These are phyloP conservation scores for Aspergillus fumigatiaffinis DNA, from an alignment of 2,329 filamentous ascomycete species.

Conservation along the genomic window DNA sequence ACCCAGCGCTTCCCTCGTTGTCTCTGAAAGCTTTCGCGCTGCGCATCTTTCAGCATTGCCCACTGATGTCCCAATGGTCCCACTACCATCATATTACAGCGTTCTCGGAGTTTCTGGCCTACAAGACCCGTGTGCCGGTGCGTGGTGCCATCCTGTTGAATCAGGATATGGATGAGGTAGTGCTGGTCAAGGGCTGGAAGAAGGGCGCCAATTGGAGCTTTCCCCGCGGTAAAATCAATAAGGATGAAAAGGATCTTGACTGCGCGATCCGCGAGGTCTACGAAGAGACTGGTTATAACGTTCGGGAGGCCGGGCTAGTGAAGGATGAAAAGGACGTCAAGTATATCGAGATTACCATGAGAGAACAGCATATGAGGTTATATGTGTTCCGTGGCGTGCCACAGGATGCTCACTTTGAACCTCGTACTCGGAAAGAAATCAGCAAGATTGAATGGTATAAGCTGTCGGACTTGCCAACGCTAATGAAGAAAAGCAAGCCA, in stretches of 20 bases:
- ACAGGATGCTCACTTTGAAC: slow-evolving; percentile 81
- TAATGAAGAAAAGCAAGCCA: slow-evolving; percentile 65
- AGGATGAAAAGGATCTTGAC: slow-evolving; percentile 88
- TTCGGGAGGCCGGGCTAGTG: slow-evolving; percentile 71
- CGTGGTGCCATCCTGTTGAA: slow-evolving; percentile 92
- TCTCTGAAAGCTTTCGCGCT: slow-evolving; percentile 80
- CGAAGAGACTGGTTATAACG: slow-evolving; percentile 91
- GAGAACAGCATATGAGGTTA: slow-evolving; percentile 86
- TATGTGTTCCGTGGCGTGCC: slow-evolving; percentile 90
- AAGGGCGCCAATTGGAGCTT: slow-evolving; percentile 96
- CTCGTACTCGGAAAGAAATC: slow-evolving; percentile 92
- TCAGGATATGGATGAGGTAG: slow-evolving; percentile 85
- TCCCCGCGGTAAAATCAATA: slow-evolving; percentile 95
- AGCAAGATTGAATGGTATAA: slow-evolving; percentile 96
- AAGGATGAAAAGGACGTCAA: slow-evolving; percentile 68
- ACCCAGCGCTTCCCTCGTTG: slow-evolving; percentile 80
- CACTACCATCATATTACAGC: slow-evolving; percentile 73
- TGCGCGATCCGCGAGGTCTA: slow-evolving; percentile 93
- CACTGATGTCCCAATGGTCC: slow-evolving; percentile 76
- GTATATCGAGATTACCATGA: slow-evolving; percentile 82
- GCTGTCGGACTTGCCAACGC: slow-evolving; percentile 79
- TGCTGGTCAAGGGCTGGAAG: slow-evolving; percentile 97
- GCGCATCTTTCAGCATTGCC: slow-evolving; percentile 90
- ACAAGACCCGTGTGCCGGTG: slow-evolving; percentile 92
- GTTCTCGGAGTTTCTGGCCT: slow-evolving; percentile 86